Evolutionary conservation across 2,329 filamentous ascomycete genomes (phyloP).

Genomic region (Amesomyces nigricolor): DNA sequence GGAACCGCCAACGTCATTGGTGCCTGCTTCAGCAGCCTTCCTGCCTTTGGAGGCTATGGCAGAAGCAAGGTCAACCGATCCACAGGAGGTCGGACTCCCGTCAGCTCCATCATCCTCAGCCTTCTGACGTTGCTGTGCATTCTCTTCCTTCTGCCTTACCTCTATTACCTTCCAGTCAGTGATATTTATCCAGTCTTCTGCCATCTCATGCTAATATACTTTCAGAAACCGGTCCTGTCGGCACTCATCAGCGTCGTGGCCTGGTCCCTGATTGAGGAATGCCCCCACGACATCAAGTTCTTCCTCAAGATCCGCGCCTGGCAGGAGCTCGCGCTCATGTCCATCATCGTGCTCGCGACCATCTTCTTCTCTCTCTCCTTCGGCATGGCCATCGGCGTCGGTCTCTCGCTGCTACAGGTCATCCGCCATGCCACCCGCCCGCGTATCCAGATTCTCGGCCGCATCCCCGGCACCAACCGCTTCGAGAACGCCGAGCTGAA

Average conservation of each 20-base stretch:
- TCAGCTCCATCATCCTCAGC: slow-evolving; percentile 85
- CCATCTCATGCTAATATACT: background rate
- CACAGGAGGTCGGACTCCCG: slow-evolving; percentile 86
- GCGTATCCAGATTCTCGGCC: slow-evolving; percentile 91
- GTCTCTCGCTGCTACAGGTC: slow-evolving; percentile 81
- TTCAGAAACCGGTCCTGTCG: slow-evolving; percentile 83
- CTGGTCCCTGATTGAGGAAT: slow-evolving; percentile 90
- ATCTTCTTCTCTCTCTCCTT: slow-evolving; percentile 93
- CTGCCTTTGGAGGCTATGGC: slow-evolving; percentile 93
- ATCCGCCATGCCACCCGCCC: slow-evolving; percentile 87
- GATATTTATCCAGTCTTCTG: background rate
- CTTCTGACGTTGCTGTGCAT: slow-evolving; percentile 77
- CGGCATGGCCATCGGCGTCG: slow-evolving; percentile 90
- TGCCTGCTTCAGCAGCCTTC: slow-evolving; percentile 85
- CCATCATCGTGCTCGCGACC: slow-evolving; percentile 82
- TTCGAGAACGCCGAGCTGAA: slow-evolving; percentile 41
- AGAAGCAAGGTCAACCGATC: slow-evolving; percentile 91
- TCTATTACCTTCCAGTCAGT: slow-evolving; percentile 91
- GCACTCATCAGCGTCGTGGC: slow-evolving; percentile 95
- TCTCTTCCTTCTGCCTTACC: slow-evolving; percentile 77
- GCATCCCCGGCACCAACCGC: slow-evolving; percentile 40
- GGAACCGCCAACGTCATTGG: slow-evolving; percentile 88
- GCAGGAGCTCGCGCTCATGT: slow-evolving; percentile 81
- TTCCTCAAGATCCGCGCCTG: slow-evolving; percentile 82
- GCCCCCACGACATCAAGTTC: slow-evolving; percentile 85